Percentiles rank a stretch among this genome's conserved stretches.
Conservation (phyloP, 2,329 filamentous ascomycete genomes). For the Penicillium hordei region DNA sequence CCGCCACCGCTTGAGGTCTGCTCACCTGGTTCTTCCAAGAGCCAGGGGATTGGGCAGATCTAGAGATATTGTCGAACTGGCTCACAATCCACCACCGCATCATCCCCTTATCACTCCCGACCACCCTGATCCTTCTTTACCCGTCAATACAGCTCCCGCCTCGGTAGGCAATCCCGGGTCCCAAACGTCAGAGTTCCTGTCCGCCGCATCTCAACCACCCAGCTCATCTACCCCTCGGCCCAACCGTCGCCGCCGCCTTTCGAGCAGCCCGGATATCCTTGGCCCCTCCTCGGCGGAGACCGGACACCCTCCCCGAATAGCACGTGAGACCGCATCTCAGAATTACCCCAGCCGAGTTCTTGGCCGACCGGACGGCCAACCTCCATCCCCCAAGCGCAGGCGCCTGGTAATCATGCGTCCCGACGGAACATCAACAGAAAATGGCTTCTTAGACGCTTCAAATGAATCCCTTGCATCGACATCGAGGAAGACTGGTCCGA, state of each 20-base stretch:
- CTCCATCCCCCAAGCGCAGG: conserved; percentile 57
- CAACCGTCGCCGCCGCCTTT: conserved; percentile 31
- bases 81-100: conserved; percentile 61
- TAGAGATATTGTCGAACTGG: conserved; percentile 64
- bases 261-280: conserved; percentile 30
- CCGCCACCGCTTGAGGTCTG: conserved; percentile 36
- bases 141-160: conserved; percentile 49
- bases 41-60: conserved; percentile 44
- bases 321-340: conserved; percentile 29
- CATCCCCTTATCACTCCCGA: conserved; percentile 65
- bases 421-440: conserved; percentile 57
- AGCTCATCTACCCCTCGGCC: conserved; percentile 6
- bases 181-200: conserved; percentile 20
- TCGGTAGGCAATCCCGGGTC: conserved; percentile 16
- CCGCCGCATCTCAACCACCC: conserved; percentile 11
- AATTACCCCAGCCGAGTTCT: conserved; percentile 24
- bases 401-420: conserved; percentile 63
- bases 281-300: conserved; percentile 22
- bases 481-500: conserved; percentile 55
- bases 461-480: conserved; percentile 55
- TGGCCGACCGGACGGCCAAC: conserved; percentile 33
- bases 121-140: conserved; percentile 61
- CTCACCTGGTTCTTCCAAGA: conserved; percentile 48
- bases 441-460: conserved; percentile 56
- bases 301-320: conserved; percentile 23